Percentiles rank a stretch among this genome's conserved stretches.
Conservation (phyloP, 192 early-diverging fungal species). For the Bifiguratus adelaidae region DNA sequence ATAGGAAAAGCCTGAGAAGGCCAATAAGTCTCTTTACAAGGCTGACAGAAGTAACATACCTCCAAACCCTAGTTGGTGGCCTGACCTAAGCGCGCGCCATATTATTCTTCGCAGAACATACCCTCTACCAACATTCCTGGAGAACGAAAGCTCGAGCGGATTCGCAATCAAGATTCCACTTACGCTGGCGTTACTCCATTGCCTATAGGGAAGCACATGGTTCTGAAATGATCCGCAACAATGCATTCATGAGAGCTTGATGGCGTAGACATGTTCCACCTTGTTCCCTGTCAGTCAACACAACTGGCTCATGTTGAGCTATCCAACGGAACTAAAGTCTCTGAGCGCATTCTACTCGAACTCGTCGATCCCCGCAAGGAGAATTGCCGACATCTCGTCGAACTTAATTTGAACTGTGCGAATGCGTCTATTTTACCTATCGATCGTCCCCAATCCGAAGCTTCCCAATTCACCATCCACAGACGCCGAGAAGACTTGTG, state of each 20-base stretch:
- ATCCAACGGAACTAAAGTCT: background rate
- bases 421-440: background rate
- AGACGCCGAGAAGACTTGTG: background rate
- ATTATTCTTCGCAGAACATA: conserved; percentile 51
- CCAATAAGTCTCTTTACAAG: too few relatives aligned
- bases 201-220: conserved; percentile 42
- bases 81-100: conserved; percentile 42
- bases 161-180: background rate
- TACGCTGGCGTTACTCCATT: conserved; percentile 48
- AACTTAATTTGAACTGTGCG: background rate
- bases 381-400: background rate
- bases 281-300: too few relatives aligned
- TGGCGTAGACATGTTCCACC: too few relatives aligned
- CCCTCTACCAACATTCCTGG: conserved; percentile 38
- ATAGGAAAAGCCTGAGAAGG: too few relatives aligned
- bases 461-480: too few relatives aligned
- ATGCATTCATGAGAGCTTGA: conserved; percentile 45
- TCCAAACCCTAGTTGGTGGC: conserved; percentile 36
- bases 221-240: conserved; percentile 42
- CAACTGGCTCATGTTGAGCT: background rate
- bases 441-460: background rate
- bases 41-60: conserved; percentile 13
- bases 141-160: too few relatives aligned
- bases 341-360: background rate
- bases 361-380: background rate